Conservation (phyloP, 768 basidiomycete genomes). For the Leccinum barrowsii region DNA sequence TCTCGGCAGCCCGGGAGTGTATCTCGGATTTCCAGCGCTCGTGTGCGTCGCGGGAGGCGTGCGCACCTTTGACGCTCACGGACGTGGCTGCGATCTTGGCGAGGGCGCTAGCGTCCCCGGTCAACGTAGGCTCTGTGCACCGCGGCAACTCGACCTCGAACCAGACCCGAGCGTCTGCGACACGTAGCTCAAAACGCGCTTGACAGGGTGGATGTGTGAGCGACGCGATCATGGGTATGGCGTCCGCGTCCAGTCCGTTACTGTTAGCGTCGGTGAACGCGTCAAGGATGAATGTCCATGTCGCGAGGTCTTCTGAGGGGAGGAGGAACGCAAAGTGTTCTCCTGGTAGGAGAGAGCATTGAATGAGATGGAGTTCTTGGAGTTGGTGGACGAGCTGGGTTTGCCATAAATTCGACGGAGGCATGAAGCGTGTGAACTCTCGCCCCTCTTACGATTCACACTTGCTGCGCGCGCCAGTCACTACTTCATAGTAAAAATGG, state of each 20-base stretch:
- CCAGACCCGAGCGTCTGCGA: constrained; percentile 28
- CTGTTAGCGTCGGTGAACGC: neutral
- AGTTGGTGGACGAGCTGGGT: constrained; percentile 24
- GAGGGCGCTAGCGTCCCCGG: neutral
- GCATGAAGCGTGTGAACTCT: neutral
- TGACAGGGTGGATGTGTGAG: constrained; percentile 18
- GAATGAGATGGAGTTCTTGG: constrained; percentile 58
- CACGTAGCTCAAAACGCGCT: constrained; percentile 35
- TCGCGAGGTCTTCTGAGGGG: constrained; percentile 33
- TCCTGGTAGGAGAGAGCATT: constrained; percentile 58
- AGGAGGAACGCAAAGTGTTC: constrained; percentile 46
- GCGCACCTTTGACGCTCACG: constrained; percentile 46
- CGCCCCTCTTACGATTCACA: too few relatives aligned
- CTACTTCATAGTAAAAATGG: too few relatives aligned
- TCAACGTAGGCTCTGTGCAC: neutral
- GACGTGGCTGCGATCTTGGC: neutral
- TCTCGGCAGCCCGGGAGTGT: constrained; percentile 35
- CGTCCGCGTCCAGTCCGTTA: neutral
- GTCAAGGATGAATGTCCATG: constrained; percentile 31
- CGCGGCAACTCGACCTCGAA: constrained; percentile 35
- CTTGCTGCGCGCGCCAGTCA: too few relatives aligned
- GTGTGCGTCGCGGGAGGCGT: constrained; percentile 45
- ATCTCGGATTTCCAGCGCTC: constrained; percentile 46
- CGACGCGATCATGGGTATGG: neutral
- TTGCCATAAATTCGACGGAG: neutral